phyloP scores from a whole-genome alignment of 176 grass and related monocot species.

The Triticum urartu region DNA sequence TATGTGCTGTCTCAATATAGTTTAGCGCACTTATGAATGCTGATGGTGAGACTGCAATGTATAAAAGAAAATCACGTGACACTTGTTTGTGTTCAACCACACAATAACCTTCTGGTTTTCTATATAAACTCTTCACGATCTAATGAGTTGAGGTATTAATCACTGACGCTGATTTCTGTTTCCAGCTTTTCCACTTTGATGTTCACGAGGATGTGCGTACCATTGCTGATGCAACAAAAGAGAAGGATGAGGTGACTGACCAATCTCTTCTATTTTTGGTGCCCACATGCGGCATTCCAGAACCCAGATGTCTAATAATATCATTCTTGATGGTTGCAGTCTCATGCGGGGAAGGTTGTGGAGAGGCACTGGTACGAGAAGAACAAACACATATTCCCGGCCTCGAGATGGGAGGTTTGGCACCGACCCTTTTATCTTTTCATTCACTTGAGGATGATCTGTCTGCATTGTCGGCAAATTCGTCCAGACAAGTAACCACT shows the following conservation, averaged over 20 bases:
- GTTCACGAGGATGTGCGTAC: slow-evolving; percentile 98
- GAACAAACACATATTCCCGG: slow-evolving; percentile 98
- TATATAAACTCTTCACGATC: background rate
- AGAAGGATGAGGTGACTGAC: slow-evolving; percentile 85
- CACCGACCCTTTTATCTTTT: background rate
- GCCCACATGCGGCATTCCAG: background rate
- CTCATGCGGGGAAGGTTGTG: slow-evolving; percentile 94
- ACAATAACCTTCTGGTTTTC: background rate
- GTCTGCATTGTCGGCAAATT: background rate
- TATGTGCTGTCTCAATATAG: background rate
- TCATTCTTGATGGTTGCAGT: slow-evolving; percentile 49
- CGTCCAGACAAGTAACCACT: background rate
- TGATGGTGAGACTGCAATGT: background rate
- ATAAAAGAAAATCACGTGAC: background rate
- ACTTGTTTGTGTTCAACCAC: background rate
- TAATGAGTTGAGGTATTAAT: background rate
- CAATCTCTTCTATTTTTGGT: slow-evolving; percentile 19
- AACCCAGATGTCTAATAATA: background rate
- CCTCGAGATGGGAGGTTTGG: slow-evolving; percentile 98
- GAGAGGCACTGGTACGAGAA: slow-evolving; percentile 99
- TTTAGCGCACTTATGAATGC: background rate
- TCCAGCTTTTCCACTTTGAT: slow-evolving; percentile 99
- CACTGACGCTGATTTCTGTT: slow-evolving; percentile 2
- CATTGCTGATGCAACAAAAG: slow-evolving; percentile 91
- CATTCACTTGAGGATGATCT: background rate